Conservation (phyloP, 1,284 basidiomycete species). For the Phlebopus sp. region DNA sequence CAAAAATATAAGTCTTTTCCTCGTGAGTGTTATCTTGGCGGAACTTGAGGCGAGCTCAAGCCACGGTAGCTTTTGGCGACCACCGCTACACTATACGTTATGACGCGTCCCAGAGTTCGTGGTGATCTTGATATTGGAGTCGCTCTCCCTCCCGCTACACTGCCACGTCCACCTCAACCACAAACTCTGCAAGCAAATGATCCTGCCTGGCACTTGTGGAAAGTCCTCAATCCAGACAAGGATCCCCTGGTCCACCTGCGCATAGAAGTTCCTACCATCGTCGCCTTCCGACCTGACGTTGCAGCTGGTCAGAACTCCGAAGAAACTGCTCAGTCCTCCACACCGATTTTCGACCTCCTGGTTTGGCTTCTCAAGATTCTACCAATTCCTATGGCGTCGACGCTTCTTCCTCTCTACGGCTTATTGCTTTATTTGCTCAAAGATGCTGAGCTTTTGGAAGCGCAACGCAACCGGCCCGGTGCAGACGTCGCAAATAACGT, state of each 20-base stretch:
- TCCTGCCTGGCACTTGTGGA: slow-evolving; percentile 74
- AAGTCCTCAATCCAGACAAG: slow-evolving; percentile 72
- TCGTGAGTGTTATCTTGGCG: slow-evolving; percentile 46
- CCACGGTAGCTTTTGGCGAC: slow-evolving; percentile 63
- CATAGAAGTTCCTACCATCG: slow-evolving; percentile 75
- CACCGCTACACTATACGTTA: slow-evolving; percentile 68
- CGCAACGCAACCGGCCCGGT: slow-evolving; percentile 66
- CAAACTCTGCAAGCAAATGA: slow-evolving; percentile 34
- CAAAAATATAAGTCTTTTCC: slow-evolving; percentile 77
- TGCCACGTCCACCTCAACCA: slow-evolving; percentile 31
- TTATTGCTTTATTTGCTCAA: slow-evolving; percentile 89
- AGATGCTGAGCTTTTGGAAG: slow-evolving; percentile 87
- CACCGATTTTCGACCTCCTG: slow-evolving; percentile 51
- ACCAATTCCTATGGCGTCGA: slow-evolving; percentile 79
- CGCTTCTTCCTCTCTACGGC: slow-evolving; percentile 72
- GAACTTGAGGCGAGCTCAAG: slow-evolving; percentile 8
- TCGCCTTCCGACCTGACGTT: slow-evolving; percentile 57
- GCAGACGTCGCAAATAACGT: slow-evolving; percentile 34
- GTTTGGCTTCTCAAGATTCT: slow-evolving; percentile 81
- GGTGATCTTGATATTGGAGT: slow-evolving; percentile 30
- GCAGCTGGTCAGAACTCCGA: slow-evolving; percentile 26
- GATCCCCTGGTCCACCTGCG: slow-evolving; percentile 74
- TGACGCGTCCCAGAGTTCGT: slow-evolving; percentile 53
- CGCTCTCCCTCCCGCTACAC: slow-evolving; percentile 32
- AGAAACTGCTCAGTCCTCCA: slow-evolving; percentile 43